These are phyloP conservation scores for Cystobasidium pallidum DNA, from an alignment of 1,284 basidiomycete genomes.

Conservation along the genomic window DNA sequence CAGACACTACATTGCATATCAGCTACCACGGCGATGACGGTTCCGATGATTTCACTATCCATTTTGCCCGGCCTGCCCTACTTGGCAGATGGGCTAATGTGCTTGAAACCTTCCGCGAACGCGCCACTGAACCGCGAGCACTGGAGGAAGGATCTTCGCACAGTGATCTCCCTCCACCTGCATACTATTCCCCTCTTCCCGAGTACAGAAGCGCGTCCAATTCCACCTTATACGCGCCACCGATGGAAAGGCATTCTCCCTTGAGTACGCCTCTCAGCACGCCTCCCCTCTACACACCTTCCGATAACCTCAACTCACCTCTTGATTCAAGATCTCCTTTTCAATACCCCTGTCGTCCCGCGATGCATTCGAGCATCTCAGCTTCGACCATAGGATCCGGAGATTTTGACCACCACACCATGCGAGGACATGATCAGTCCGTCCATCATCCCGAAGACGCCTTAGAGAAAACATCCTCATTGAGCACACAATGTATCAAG, in stretches of 20 bases:
- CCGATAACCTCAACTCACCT: background rate
- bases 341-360: conserved; percentile 3
- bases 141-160: background rate
- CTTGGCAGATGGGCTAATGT: background rate
- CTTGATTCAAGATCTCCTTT: background rate
- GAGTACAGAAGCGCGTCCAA: background rate
- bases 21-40: conserved; percentile 24
- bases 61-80: background rate
- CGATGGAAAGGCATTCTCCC: conserved; percentile 29
- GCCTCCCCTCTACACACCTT: conserved; percentile 24
- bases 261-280: conserved; percentile 19
- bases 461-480: background rate
- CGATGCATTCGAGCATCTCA: background rate
- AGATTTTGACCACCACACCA: background rate
- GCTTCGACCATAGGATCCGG: background rate
- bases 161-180: conserved; percentile 11
- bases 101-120: conserved; percentile 1
- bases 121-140: background rate
- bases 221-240: conserved; percentile 2
- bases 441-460: background rate
- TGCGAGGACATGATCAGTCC: background rate
- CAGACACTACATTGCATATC: conserved; percentile 14
- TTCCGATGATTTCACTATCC: conserved; percentile 18
- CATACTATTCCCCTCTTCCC: conserved; percentile 5
- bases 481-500: background rate